phyloP scores from a whole-genome alignment of 2,329 filamentous ascomycete species.

The Hirsutella rhossiliensis region DNA sequence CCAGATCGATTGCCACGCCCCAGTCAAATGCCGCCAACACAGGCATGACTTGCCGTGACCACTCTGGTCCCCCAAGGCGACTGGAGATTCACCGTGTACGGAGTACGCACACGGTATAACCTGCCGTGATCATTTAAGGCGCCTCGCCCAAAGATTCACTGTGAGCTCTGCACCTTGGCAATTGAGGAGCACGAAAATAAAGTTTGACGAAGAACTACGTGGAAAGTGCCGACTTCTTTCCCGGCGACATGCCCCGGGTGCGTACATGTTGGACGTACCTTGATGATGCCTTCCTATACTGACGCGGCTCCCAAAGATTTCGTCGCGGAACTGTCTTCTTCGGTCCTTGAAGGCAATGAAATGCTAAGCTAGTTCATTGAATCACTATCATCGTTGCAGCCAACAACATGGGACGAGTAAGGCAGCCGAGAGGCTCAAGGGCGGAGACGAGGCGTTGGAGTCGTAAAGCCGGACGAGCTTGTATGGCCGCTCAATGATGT shows the following conservation, averaged over 20 bases:
- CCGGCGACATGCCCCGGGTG: slow-evolving; percentile 10
- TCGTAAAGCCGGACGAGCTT: too few species aligned
- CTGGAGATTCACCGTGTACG: too few species aligned
- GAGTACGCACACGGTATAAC: too few species aligned
- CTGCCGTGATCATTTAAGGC: too few species aligned
- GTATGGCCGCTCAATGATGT: too few species aligned
- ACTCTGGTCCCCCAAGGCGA: too few species aligned
- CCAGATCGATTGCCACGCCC: slow-evolving; percentile 5
- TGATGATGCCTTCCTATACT: background rate
- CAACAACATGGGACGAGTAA: too few species aligned
- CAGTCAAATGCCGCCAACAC: slow-evolving; percentile 16
- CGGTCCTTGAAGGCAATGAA: slow-evolving; percentile 9
- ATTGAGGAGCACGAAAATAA: slow-evolving; percentile 14
- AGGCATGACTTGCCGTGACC: slow-evolving; percentile 24
- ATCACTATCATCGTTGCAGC: too few species aligned
- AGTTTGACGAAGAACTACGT: slow-evolving; percentile 4
- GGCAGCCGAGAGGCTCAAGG: too few species aligned
- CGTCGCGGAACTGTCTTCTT: slow-evolving; percentile 9
- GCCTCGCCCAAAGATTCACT: slow-evolving; percentile 13
- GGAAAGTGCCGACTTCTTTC: slow-evolving; percentile 14
- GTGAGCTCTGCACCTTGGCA: slow-evolving; percentile 16
- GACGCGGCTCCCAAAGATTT: slow-evolving; percentile 13
- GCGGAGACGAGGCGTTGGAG: too few species aligned
- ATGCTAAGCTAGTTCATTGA: background rate
- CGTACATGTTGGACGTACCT: background rate